phyloP scores from a whole-genome alignment of 225 moss, liverwort and hornwort species.

The Lunularia cruciata region DNA sequence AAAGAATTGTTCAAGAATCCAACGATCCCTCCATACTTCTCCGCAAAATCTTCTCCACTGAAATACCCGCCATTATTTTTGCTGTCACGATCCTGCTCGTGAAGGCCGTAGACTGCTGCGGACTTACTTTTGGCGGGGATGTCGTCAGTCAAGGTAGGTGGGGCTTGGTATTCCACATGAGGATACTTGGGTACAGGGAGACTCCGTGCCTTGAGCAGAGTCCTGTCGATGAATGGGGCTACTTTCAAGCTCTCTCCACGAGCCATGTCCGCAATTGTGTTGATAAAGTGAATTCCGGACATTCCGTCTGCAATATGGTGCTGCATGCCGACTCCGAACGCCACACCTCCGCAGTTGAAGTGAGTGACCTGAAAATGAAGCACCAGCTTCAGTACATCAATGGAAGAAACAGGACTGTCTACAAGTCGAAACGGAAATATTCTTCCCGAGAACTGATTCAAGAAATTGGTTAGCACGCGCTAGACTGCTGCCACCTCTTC shows the following conservation, averaged over 20 bases:
- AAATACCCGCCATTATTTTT: background rate
- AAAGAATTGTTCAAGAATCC: background rate
- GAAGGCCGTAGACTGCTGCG: background rate
- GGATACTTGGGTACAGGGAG: constrained; percentile 62
- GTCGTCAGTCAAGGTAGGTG: constrained; percentile 44
- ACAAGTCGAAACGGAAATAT: no score
- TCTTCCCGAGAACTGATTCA: no score
- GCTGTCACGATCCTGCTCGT: background rate
- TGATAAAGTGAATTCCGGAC: constrained; percentile 96
- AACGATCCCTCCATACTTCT: background rate
- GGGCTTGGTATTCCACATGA: constrained; percentile 73
- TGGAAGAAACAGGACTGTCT: no score
- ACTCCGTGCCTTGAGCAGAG: constrained; percentile 55
- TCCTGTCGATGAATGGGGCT: constrained; percentile 73
- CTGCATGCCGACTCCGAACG: constrained; percentile 94
- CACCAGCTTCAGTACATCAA: no score
- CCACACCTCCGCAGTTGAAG: constrained; percentile 79
- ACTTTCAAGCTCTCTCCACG: constrained; percentile 61
- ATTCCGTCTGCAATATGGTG: constrained; percentile 91
- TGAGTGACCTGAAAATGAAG: constrained; percentile 87
- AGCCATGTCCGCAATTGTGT: constrained; percentile 75
- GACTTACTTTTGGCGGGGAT: background rate
- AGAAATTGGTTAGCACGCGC: no score
- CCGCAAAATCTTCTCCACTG: background rate
- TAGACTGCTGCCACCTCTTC: no score